A percentile compares a stretch with the other conserved stretches of the same genome.
Evolutionary conservation across 2,329 filamentous ascomycete species (phyloP).

Genomic region (Dothiorella sarmentorum): DNA sequence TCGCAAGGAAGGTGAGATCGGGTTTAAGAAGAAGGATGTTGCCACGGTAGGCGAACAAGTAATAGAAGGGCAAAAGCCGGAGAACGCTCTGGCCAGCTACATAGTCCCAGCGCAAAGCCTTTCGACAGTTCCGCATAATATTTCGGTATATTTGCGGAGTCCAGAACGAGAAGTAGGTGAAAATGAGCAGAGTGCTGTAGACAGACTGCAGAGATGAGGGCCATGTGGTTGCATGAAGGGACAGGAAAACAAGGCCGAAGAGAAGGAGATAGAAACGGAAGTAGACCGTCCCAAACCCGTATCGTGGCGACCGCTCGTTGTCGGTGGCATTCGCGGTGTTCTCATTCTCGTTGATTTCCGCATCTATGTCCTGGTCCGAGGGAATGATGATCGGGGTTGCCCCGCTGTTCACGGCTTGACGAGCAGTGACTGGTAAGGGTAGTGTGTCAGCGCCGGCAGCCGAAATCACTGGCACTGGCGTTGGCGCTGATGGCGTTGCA

Average conservation of each 20-base stretch:
- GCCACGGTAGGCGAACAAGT: constrained; percentile 74
- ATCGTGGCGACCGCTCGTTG: constrained; percentile 44
- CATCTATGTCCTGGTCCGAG: constrained; percentile 55
- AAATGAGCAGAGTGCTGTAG: constrained; percentile 61
- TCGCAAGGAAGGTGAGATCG: constrained; percentile 62
- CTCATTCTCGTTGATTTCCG: constrained; percentile 29
- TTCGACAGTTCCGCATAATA: constrained; percentile 82
- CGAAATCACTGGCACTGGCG: constrained; percentile 23
- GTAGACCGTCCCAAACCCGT: constrained; percentile 51
- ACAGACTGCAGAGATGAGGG: constrained; percentile 50
- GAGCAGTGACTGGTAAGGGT: constrained; percentile 51
- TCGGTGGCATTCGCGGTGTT: constrained; percentile 28
- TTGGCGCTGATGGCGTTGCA: constrained; percentile 20
- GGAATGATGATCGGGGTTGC: constrained; percentile 57
- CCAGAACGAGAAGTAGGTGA: constrained; percentile 87
- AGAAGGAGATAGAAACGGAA: constrained; percentile 60
- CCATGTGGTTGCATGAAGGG: constrained; percentile 57
- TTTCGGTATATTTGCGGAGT: constrained; percentile 89
- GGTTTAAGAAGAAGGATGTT: constrained; percentile 78
- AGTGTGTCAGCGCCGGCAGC: constrained; percentile 37
- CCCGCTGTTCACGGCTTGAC: constrained; percentile 28
- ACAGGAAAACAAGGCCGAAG: constrained; percentile 56
- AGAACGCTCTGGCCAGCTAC: constrained; percentile 78
- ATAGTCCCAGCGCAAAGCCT: constrained; percentile 88
- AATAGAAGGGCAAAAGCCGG: constrained; percentile 74